These are phyloP conservation scores for Pythium periplocum DNA, from an alignment of 352 stramenopile species.

Conservation along the genomic window DNA sequence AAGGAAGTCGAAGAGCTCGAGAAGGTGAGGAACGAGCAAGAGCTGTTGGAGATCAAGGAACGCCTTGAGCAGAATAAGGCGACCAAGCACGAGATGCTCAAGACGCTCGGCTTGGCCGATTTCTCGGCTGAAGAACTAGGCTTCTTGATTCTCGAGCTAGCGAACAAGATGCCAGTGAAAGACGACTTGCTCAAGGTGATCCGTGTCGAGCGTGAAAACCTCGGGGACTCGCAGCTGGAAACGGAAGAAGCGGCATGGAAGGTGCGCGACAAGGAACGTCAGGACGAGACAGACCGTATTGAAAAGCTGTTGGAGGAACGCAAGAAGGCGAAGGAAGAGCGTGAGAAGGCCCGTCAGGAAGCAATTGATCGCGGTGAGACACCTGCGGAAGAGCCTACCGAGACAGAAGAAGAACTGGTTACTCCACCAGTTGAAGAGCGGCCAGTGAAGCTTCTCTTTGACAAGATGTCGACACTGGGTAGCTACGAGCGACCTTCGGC, in stretches of 20 bases:
- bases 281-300: conserved; percentile 48
- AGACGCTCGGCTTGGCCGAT: conserved; percentile 54
- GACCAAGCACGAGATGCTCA: conserved; percentile 38
- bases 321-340: conserved; percentile 23
- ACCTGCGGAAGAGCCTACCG: conserved; percentile 13
- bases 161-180: conserved; percentile 30
- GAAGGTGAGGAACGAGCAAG: conserved; percentile 36
- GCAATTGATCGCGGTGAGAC: conserved; percentile 18
- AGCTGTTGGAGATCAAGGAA: conserved; percentile 31
- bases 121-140: conserved; percentile 53
- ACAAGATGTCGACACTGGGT: conserved; percentile 32
- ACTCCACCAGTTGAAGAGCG: conserved; percentile 49
- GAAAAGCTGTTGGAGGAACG: conserved; percentile 51
- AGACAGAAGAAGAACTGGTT: conserved; percentile 32
- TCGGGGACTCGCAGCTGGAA: conserved; percentile 43
- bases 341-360: conserved; percentile 15
- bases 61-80: conserved; percentile 16
- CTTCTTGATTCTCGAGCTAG: conserved; percentile 58
- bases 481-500: conserved; percentile 45
- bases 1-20: conserved; percentile 42
- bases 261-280: conserved; percentile 39
- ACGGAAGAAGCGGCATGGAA: conserved; percentile 43
- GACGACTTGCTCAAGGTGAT: conserved; percentile 55
- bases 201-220: conserved; percentile 40
- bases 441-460: conserved; percentile 56